A percentile compares a stretch with the other conserved stretches of the same genome.
phyloP scores from a whole-genome alignment of 2,329 filamentous ascomycete species.

The Calycina marina region DNA sequence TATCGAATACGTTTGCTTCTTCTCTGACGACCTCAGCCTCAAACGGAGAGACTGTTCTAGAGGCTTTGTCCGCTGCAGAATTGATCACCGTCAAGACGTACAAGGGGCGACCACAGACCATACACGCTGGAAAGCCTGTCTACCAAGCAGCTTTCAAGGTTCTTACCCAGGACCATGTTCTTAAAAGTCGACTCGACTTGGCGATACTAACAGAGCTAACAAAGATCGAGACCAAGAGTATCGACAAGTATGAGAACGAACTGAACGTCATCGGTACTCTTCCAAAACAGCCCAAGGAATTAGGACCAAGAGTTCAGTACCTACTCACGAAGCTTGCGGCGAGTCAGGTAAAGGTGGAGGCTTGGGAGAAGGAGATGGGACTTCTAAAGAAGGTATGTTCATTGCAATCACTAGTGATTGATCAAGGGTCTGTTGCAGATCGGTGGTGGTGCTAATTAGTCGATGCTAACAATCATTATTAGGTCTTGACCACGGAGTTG shows the following conservation, averaged over 20 bases:
- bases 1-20: conserved; percentile 59
- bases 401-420: too few relatives aligned
- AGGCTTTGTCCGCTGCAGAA: conserved; percentile 70
- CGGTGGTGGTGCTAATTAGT: too few relatives aligned
- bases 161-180: conserved; percentile 55
- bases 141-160: conserved; percentile 70
- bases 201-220: conserved; percentile 53
- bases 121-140: conserved; percentile 73
- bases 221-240: conserved; percentile 55
- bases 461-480: too few relatives aligned
- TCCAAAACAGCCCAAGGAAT: conserved; percentile 55
- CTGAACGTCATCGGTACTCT: conserved; percentile 54
- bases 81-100: conserved; percentile 62
- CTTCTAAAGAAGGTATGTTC: conserved; percentile 57
- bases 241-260: conserved; percentile 70
- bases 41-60: conserved; percentile 61
- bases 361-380: conserved; percentile 58
- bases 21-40: conserved; percentile 32
- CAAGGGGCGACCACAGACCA: conserved; percentile 62
- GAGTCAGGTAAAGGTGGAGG: conserved; percentile 62
- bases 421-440: too few relatives aligned
- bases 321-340: conserved; percentile 56
- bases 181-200: conserved; percentile 61
- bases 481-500: neutral
- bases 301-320: conserved; percentile 52